Evolutionary conservation across 2,329 filamentous ascomycete species (phyloP), one percentile per base, ranked within the genome.

Genomic region (Epichloe amarillans): DNA sequence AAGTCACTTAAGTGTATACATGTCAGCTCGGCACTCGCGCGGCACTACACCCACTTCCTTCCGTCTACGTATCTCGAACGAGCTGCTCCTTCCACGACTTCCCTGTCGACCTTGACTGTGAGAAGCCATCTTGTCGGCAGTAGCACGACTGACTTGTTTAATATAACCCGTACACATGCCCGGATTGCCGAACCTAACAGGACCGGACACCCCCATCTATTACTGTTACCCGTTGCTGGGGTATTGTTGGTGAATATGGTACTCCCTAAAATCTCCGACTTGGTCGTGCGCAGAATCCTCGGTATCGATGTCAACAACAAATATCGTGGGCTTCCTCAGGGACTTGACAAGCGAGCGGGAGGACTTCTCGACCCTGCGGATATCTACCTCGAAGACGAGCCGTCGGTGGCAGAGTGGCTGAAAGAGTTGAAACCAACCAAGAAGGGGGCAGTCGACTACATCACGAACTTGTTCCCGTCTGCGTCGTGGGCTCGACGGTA

Each of bases 401-500:
- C 85, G 1, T 82, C 79, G 3, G 72, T 78, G 1, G 57, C 60
- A 1, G 83, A 86, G 58, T 88, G 77, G 76, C 53, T 88, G 35
- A 62, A 63, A 7, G 73, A 79, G 3, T 59, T 80, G 11, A 62
- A 70, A 1, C 85, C 85, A 0, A 69, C 68, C 3, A 62, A 66
- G 14, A 55, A 57, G 0, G 72, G 77, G 15, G 54, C 77, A 8
- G 44, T 61, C 12, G 55, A 65, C 6, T 89, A 88, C 58, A 54
- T 77, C 39, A 67, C 57, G 8, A 61, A 61, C 23, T 53, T 74
- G 1, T 86, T 89, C 58, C 85, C 85, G 0, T 86, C 85, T 58
- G 65, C 78, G 2, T 70, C 72, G 21, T 89, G 85, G 85, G 82
- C 88, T 50, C 64, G 67, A 21, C 73, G 80, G 50, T 91, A 90